A percentile compares a stretch with the other conserved stretches of the same genome.
Conservation (phyloP, 805 yeast species). For the Candida tallmaniae region DNA sequence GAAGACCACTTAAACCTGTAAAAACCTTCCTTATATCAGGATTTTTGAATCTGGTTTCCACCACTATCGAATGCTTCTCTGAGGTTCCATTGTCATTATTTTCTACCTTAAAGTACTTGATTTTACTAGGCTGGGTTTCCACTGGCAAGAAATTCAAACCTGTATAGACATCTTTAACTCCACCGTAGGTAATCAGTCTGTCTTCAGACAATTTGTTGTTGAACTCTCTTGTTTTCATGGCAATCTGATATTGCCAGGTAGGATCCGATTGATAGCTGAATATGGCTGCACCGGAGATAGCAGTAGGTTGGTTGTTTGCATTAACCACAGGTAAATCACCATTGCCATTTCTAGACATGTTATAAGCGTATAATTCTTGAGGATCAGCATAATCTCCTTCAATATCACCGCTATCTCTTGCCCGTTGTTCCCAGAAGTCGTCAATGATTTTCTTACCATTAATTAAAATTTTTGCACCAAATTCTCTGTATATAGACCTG, state of each 20-base stretch:
- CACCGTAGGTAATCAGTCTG: slow-evolving; percentile 54
- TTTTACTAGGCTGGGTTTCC: slow-evolving; percentile 65
- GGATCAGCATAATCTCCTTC: slow-evolving; percentile 74
- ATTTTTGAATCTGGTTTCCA: slow-evolving; percentile 41
- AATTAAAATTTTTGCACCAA: slow-evolving; percentile 79
- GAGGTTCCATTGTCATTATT: slow-evolving; percentile 17
- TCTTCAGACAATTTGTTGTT: slow-evolving; percentile 58
- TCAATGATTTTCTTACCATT: slow-evolving; percentile 80
- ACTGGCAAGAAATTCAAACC: slow-evolving; percentile 74
- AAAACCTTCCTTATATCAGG: slow-evolving; percentile 44
- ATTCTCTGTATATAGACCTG: slow-evolving; percentile 80
- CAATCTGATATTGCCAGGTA: slow-evolving; percentile 83
- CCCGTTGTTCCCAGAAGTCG: slow-evolving; percentile 77
- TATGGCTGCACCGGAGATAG: slow-evolving; percentile 31
- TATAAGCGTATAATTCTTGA: slow-evolving; percentile 37
- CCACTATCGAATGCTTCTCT: slow-evolving; percentile 27
- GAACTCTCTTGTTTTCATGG: slow-evolving; percentile 68
- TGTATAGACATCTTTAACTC: slow-evolving; percentile 76
- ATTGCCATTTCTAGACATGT: slow-evolving; percentile 32
- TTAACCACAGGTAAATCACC: slow-evolving; percentile 19
- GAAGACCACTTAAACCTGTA: slow-evolving; percentile 67
- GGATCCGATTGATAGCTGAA: slow-evolving; percentile 51
- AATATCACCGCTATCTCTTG: slow-evolving; percentile 56
- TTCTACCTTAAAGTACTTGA: slow-evolving; percentile 23
- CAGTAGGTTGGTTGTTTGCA: slow-evolving; percentile 18